Evolutionary conservation across 129 eudicot genomes (phyloP).

Genomic region (Flaveria ramosissima): DNA sequence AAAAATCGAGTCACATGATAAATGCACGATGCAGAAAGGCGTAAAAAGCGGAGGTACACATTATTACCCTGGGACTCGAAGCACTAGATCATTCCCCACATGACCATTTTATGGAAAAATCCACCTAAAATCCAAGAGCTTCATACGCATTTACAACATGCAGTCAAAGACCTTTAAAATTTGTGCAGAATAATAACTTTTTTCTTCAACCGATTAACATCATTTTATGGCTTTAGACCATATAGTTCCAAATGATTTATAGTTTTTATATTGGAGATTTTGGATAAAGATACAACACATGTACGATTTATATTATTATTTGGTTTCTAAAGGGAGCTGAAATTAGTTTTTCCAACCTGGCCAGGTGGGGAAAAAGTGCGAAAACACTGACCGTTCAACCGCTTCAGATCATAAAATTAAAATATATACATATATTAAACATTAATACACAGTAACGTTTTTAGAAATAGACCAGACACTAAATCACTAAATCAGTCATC

Average conservation of each 20-base stretch:
- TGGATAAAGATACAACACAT: background rate
- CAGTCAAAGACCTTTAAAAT: constrained; percentile 14
- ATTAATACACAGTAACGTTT: no score
- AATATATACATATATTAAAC: no score
- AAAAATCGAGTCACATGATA: background rate
- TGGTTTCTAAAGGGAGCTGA: background rate
- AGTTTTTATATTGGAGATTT: background rate
- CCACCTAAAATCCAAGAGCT: constrained; percentile 2
- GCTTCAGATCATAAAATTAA: background rate
- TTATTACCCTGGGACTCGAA: constrained; percentile 22
- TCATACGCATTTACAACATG: constrained; percentile 19
- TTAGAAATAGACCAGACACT: no score
- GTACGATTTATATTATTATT: background rate
- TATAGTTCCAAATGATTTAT: background rate
- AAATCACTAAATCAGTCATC: no score
- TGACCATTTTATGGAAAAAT: constrained; percentile 10
- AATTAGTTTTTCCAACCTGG: background rate
- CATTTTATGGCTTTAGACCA: background rate
- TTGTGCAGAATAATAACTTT: constrained; percentile 4
- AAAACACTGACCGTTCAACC: background rate
- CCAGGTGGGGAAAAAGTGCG: background rate
- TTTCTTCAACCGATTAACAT: background rate
- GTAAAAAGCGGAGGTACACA: constrained; percentile 16
- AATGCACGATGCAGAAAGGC: constrained; percentile 19
- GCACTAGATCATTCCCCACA: constrained; percentile 24